Evolutionary conservation across 768 basidiomycete species (phyloP), one percentile per base, ranked within the genome.

Genomic region (Lentinula aciculospora): DNA sequence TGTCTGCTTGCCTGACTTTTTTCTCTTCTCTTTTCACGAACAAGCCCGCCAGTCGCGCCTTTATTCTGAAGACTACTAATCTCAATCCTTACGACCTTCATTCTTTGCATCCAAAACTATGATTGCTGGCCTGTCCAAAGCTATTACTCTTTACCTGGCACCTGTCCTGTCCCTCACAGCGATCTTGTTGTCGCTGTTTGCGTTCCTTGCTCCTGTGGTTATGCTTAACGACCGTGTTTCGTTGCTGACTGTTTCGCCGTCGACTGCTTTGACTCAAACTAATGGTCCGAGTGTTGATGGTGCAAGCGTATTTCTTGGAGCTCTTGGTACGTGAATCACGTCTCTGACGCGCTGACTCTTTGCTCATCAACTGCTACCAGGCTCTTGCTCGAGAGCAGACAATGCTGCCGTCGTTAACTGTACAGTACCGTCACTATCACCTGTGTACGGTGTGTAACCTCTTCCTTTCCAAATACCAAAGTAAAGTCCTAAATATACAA

Each of bases 71-170:
- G 5, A 5, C 28, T 21, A n/a, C n/a, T 7, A 53, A 19, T 23
- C 37, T n/a, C 36, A 53, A 25, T 47, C 37, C 47, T 57, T 51
- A 63, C 57, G 34, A 51, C 55, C 58, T 42, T 61, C 58, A 47
- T 32, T 63, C 31, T 48, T 57, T 32, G 48, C 37, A 55, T 40
- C 50, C n/a, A 46, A 48, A 64, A 75, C 53, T 64, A 92, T 91
- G 90, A 83, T 92, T 65, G 73, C 83, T 60, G 80, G 81, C 62
- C 76, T 89, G 40, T 85, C 88, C 13, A 89, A 84, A 76, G 79
- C 81, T 56, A 73, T 82, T 62, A 84, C 80, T 54, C 74, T 88
- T 53, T 89, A 85, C 66, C 76, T 92, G 53, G 78, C 88, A 1
- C 86, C 88, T 23, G 23, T 88, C 4, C 71, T 92, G 49, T 78